Evolutionary conservation across 2,329 filamentous ascomycete genomes (phyloP).

Genomic region (Intubia oerlemansii): DNA sequence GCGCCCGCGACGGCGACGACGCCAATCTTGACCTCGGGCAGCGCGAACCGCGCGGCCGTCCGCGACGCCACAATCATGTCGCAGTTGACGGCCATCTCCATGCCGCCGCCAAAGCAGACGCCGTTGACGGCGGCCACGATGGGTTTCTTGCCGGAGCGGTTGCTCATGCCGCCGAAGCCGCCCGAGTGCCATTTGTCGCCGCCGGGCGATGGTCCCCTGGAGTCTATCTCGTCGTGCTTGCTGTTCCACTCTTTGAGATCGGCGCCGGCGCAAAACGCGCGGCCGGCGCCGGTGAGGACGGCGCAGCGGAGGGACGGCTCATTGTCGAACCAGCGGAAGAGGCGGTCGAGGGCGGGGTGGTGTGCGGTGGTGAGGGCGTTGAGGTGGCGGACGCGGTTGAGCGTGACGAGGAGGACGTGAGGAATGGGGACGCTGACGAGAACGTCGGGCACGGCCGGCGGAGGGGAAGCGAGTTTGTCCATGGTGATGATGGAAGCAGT

Average conservation of each 20-base stretch:
- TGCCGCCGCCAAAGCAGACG: slow-evolving; percentile 51
- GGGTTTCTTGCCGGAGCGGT: slow-evolving; percentile 49
- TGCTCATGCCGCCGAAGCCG: slow-evolving; percentile 46
- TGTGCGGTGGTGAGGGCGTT: slow-evolving; percentile 31
- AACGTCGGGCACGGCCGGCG: slow-evolving; percentile 20
- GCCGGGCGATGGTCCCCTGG: no score
- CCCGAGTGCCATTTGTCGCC: slow-evolving; percentile 14
- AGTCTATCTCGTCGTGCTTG: no score
- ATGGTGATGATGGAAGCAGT: neutral
- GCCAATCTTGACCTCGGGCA: slow-evolving; percentile 52
- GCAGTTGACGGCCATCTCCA: slow-evolving; percentile 54
- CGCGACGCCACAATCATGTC: slow-evolving; percentile 49
- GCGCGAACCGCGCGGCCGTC: slow-evolving; percentile 35
- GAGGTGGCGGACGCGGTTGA: slow-evolving; percentile 34
- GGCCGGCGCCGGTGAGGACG: slow-evolving; percentile 38
- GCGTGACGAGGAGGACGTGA: slow-evolving; percentile 35
- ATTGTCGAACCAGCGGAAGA: slow-evolving; percentile 36
- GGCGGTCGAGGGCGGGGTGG: slow-evolving; percentile 24
- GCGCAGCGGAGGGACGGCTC: slow-evolving; percentile 39
- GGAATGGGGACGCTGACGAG: slow-evolving; percentile 26
- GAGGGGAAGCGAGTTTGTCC: slow-evolving; percentile 12
- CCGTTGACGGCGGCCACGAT: slow-evolving; percentile 61
- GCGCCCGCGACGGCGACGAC: slow-evolving; percentile 52
- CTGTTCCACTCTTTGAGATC: slow-evolving; percentile 47
- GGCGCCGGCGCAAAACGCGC: slow-evolving; percentile 47